Percentiles rank a stretch among this genome's conserved stretches.
Conservation (phyloP, 352 stramenopile genomes). For the Pythium angustatum region DNA sequence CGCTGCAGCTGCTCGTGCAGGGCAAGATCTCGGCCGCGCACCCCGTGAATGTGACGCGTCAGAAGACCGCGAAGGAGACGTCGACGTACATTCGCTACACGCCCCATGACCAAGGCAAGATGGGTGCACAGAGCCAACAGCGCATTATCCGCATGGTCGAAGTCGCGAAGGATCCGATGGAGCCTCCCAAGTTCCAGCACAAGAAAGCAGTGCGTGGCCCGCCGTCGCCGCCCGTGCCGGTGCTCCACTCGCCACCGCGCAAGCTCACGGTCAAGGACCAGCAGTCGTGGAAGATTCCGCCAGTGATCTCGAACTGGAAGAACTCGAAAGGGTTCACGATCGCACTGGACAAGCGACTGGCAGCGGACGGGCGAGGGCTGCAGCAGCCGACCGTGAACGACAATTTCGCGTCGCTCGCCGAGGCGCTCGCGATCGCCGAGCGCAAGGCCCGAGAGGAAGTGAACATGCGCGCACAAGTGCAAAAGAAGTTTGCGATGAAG, state of each 20-base stretch:
- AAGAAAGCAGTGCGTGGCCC: slow-evolving; percentile 94
- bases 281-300: slow-evolving; percentile 98
- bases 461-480: slow-evolving; percentile 91
- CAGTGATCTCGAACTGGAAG: slow-evolving; percentile 99
- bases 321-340: slow-evolving; percentile 99
- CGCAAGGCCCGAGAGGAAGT: slow-evolving; percentile 97
- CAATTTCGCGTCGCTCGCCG: slow-evolving; percentile 97
- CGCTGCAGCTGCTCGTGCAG: slow-evolving; percentile 89
- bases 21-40: slow-evolving; percentile 90
- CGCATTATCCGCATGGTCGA: slow-evolving; percentile 99
- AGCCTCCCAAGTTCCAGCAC: slow-evolving; percentile 99
- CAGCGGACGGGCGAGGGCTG: slow-evolving; percentile 95
- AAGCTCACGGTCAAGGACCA: slow-evolving; percentile 94
- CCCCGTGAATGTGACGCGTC: slow-evolving; percentile 70
- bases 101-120: slow-evolving; percentile 75
- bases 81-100: slow-evolving; percentile 87
- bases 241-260: slow-evolving; percentile 90
- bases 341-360: slow-evolving; percentile 98
- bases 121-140: slow-evolving; percentile 71
- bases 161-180: slow-evolving; percentile 98
- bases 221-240: slow-evolving; percentile 90
- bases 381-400: slow-evolving; percentile 97
- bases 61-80: slow-evolving; percentile 90
- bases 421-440: slow-evolving; percentile 98
- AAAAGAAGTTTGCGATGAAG: slow-evolving; percentile 88